Evolutionary conservation across 2,329 filamentous ascomycete genomes (phyloP), one percentile per base, ranked within the genome.

Genomic region (Penicillium sp.): DNA sequence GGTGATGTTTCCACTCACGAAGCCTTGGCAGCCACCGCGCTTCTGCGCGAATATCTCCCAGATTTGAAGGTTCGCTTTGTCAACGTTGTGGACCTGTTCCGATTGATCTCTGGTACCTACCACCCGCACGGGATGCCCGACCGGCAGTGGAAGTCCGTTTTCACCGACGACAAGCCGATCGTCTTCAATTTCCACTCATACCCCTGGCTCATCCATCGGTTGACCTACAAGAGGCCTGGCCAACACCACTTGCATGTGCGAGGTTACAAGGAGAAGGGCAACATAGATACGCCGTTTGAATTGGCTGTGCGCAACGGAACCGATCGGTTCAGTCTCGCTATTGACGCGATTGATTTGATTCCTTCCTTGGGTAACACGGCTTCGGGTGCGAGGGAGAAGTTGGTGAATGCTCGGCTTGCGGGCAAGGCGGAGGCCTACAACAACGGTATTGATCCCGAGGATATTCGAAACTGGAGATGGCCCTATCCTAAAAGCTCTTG

Each of bases 171-270:
- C 74, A 85, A 79, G 58, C 88, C 27, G 20, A 77, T 90, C 66
- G 84, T 91, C 66, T 91, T 92, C 78, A 91, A 90, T 76, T 92
- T 91, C 81, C 88, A 92, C 75, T 87, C 83, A 28, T 91, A 92
- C 74, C 88, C 88, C 8, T 91, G 86, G 86, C 78, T 92, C 63
- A 82, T 92, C 46, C 88, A 91, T 74, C 80, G 88, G 45, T 72
- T 92, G 60, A 88, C 87, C 0, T 91, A 90, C 74, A 87, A 87
- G 74, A 83, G 88, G 1, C 85, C 84, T 1, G 87, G 87, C 5
- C 82, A 80, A 68, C 68, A 78, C 41, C 84, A 88, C 70, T 71
- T 91, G 56, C 84, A 89, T 62, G 88, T 92, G n/a, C 79, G 85
- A 28, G 88, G 88, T 1, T 92, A 91, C 76, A 85, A 81, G 65